These are phyloP conservation scores for Populus tomentosa DNA, from an alignment of 441 rosid species.

Conservation along the genomic window DNA sequence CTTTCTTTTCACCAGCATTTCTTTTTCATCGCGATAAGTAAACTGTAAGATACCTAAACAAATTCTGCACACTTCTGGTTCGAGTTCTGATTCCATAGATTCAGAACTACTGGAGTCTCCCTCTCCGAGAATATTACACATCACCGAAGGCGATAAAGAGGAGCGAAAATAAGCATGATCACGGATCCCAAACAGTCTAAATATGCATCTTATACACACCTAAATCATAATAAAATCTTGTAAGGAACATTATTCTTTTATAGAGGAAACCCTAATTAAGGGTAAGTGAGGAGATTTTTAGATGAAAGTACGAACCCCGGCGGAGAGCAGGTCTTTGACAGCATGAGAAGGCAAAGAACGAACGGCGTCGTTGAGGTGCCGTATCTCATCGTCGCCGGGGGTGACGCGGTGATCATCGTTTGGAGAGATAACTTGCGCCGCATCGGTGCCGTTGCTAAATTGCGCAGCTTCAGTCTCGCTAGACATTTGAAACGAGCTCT, in stretches of 20 bases:
- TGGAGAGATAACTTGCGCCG: constrained; percentile 13
- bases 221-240: constrained; percentile 12
- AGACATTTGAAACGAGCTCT: constrained; percentile 33
- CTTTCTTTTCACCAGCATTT: constrained; percentile 33
- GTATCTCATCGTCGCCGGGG: constrained; percentile 19
- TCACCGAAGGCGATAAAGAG: constrained; percentile 18
- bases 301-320: constrained; percentile 37
- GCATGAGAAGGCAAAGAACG: constrained; percentile 52
- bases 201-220: constrained; percentile 76
- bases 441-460: neutral
- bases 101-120: constrained; percentile 14
- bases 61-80: constrained; percentile 45
- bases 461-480: constrained; percentile 17
- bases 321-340: constrained; percentile 59
- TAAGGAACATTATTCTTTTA: neutral
- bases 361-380: constrained; percentile 36
- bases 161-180: constrained; percentile 30
- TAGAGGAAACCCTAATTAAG: neutral
- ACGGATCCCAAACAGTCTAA: constrained; percentile 56
- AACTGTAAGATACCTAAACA: constrained; percentile 87
- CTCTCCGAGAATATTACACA: constrained; percentile 1
- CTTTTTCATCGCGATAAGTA: constrained; percentile 36
- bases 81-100: constrained; percentile 17
- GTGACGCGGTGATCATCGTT: constrained; percentile 2
- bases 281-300: neutral